Evolutionary conservation across 129 eudicot species (phyloP), one percentile per base, ranked within the genome.

Genomic region (Scalesia atractyloides): DNA sequence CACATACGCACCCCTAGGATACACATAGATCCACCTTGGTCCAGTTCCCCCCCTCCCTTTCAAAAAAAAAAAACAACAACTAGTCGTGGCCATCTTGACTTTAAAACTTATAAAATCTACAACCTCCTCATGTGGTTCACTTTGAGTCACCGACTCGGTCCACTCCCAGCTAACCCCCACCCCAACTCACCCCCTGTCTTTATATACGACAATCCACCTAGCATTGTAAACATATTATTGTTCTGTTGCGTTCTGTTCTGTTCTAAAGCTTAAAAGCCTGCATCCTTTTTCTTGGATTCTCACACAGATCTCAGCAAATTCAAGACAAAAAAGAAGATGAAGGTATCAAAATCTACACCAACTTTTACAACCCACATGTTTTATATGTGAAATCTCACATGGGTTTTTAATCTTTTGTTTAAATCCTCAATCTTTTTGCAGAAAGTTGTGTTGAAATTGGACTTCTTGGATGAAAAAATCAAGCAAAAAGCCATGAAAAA

Each of bases 401-500:
- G 56, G 54, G 81, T 69, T 58, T 5, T n/a, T 50, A 13, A 14
- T 36, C 12, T 37, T 60, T 61, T 50, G 48, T 13, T 18, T 48
- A 1, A 54, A 57, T 60, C 47, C 58, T 73, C 14, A 26, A 14
- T 6, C 46, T 61, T 61, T n/a, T 69, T 43, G 75, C 91, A 90
- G 97, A 87, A 90, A 73, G 86, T 90, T 46, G 92, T 93, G 83
- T 20, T 93, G 83, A 90, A 90, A 75, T 68, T 93, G 84, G 96
- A 93, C 11, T 51, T 70, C 20, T 64, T 81, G 68, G 97, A 93
- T 39, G 97, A 87, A 20, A 89, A 72, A 77, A 66, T 59, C 80
- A 93, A 90, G 84, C 90, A 93, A 83, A 90, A 90, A 49, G 97
- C 91, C 79, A 87, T 93, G 98, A 84, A 87, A 71, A 79, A 69